Evolutionary conservation across 805 yeast genomes (phyloP), one percentile per base, ranked within the genome.

Genomic region (Pichia pseudocactophila): DNA sequence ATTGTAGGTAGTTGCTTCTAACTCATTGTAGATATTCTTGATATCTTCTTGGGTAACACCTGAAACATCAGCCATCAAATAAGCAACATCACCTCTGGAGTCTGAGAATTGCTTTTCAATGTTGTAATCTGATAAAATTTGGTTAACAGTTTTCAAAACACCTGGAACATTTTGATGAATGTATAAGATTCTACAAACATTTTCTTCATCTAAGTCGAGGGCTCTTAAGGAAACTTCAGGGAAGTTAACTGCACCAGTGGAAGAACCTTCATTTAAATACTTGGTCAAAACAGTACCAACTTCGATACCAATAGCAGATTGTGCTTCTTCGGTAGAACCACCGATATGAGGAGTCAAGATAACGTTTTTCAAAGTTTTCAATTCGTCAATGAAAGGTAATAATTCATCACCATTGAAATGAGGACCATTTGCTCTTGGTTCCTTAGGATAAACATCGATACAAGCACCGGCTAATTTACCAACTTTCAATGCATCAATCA

Each of bases 281-380:
- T 85, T 86, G 51, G 89, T 73, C 57, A 92, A 73, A 32, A 95
- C 80, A 36, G 82, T 72, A 47, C 82, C 86, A 48, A 92, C 98
- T 70, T 92, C 98, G 47, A 90, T 71, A 69, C 98, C 98, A 59
- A 92, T 92, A 33, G 97, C 95, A 43, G 85, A 75, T 74, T 92
- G 98, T 31, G 98, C 98, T 72, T 92, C 98, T 67, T 90, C 97
- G 37, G 98, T 92, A 40, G 97, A 88, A 53, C 98, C 98, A 68
- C 98, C 98, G 55, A 92, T 92, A 62, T 92, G 98, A 28, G 98
- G 98, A 42, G 97, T 82, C 58, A 92, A 74, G 51, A 92, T 88
- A 48, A 90, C 78, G 67, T 92, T 92, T 68, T 89, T 79, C 62
- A 88, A 74, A 10, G 83, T 69, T 53, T 79, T 74, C 55, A 92